Conservation (phyloP, 305 asterid species). For the Fraxinus xanthoxyloides region DNA sequence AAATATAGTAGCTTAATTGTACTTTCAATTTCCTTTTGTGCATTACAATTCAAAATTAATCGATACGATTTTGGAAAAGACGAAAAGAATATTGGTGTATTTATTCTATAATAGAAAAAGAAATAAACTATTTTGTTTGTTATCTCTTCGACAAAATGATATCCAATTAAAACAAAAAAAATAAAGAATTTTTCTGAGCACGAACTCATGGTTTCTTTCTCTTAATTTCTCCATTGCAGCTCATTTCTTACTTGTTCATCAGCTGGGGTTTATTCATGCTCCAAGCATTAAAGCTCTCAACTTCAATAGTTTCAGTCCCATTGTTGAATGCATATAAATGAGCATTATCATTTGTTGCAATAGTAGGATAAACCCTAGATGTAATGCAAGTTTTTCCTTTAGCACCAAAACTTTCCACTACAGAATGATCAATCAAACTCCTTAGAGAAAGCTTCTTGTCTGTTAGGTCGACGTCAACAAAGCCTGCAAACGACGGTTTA, state of each 20-base stretch:
- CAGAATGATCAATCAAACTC: conserved; percentile 40
- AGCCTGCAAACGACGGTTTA: conserved; percentile 36
- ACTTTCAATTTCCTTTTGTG: background rate
- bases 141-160: background rate
- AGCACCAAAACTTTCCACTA: conserved; percentile 45
- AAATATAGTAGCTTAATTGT: background rate
- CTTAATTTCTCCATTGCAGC: background rate
- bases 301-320: conserved; percentile 26
- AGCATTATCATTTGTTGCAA: conserved; percentile 30
- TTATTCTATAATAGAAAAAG: background rate
- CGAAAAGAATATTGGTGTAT: background rate
- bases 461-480: conserved; percentile 33
- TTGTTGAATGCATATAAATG: conserved; percentile 40
- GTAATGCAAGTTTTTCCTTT: conserved; percentile 43
- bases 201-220: background rate
- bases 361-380: conserved; percentile 43
- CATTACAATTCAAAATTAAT: background rate
- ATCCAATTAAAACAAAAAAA: background rate
- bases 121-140: background rate
- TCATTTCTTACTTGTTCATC: background rate
- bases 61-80: background rate
- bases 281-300: conserved; percentile 35
- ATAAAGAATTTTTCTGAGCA: background rate
- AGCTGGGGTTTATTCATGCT: conserved; percentile 33
- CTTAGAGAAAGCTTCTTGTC: conserved; percentile 35